Evolutionary conservation across 345 rosid species (phyloP).

Genomic region (Eutrema heterophyllum): DNA sequence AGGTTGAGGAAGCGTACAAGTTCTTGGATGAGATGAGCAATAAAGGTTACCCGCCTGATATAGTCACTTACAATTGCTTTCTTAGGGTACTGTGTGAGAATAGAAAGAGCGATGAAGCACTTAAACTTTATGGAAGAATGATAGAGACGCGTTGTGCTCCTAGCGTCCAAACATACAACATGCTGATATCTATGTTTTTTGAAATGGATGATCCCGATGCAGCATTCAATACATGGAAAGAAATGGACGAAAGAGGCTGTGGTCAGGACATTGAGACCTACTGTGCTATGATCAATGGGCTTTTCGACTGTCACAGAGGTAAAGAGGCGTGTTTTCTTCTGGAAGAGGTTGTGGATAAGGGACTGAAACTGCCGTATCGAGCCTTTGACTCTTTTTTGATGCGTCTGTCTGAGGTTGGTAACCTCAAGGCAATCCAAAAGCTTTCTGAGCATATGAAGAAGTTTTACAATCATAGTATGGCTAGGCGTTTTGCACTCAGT

Average conservation of each 20-base stretch:
- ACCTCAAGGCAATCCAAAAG: slow-evolving; percentile 63
- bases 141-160: slow-evolving; percentile 61
- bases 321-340: slow-evolving; percentile 69
- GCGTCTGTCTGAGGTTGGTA: slow-evolving; percentile 70
- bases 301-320: slow-evolving; percentile 57
- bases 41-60: slow-evolving; percentile 85
- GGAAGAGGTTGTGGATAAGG: slow-evolving; percentile 62
- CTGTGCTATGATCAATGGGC: slow-evolving; percentile 84
- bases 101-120: slow-evolving; percentile 60
- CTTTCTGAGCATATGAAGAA: slow-evolving; percentile 81
- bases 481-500: slow-evolving; percentile 64
- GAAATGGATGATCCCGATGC: slow-evolving; percentile 63
- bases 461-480: slow-evolving; percentile 79
- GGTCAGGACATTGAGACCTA: slow-evolving; percentile 63
- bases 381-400: slow-evolving; percentile 69
- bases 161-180: slow-evolving; percentile 82
- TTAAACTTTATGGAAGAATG: slow-evolving; percentile 63
- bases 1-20: slow-evolving; percentile 67
- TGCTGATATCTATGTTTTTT: slow-evolving; percentile 78
- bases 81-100: slow-evolving; percentile 78
- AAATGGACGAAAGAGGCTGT: slow-evolving; percentile 69
- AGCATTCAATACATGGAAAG: slow-evolving; percentile 74
- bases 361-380: slow-evolving; percentile 64
- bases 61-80: slow-evolving; percentile 85
- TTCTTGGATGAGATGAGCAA: slow-evolving; percentile 79